phyloP scores from a whole-genome alignment of 352 stramenopile genomes.

The Phytophthora fragariaefolia region DNA sequence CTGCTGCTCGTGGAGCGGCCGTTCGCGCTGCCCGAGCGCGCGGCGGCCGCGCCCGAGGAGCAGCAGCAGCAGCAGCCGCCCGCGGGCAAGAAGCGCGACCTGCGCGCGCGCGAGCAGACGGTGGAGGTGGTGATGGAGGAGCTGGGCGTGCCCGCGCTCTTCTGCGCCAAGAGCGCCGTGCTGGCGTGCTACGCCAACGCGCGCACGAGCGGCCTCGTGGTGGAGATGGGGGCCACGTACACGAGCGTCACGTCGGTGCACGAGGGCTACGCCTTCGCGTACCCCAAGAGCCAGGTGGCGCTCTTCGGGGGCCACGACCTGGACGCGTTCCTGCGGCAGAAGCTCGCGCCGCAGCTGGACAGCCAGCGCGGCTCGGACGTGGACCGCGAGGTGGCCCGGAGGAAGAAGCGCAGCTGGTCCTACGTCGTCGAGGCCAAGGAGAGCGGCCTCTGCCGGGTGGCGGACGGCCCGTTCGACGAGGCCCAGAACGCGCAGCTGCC shows the following conservation, averaged over 20 bases:
- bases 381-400: constrained; percentile 36
- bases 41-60: constrained; percentile 23
- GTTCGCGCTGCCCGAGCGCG: constrained; percentile 60
- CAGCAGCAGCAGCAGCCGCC: constrained; percentile 23
- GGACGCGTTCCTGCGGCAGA: constrained; percentile 65
- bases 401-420: constrained; percentile 55
- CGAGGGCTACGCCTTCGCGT: constrained; percentile 78
- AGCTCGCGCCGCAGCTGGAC: constrained; percentile 54
- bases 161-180: constrained; percentile 84
- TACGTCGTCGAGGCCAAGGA: constrained; percentile 78
- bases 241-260: constrained; percentile 81
- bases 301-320: constrained; percentile 73
- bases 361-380: constrained; percentile 14
- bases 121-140: constrained; percentile 89
- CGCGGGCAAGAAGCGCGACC: constrained; percentile 63
- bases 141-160: constrained; percentile 71
- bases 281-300: constrained; percentile 63
- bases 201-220: constrained; percentile 77
- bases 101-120: constrained; percentile 63
- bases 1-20: constrained; percentile 70
- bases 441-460: constrained; percentile 73
- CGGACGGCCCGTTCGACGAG: constrained; percentile 75
- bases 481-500: constrained; percentile 74
- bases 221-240: constrained; percentile 83
- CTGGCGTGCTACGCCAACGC: constrained; percentile 86